Percentiles rank a stretch among this genome's conserved stretches.
Evolutionary conservation across 2,329 filamentous ascomycete species (phyloP).

Genomic region (Parafenestella ontariensis): DNA sequence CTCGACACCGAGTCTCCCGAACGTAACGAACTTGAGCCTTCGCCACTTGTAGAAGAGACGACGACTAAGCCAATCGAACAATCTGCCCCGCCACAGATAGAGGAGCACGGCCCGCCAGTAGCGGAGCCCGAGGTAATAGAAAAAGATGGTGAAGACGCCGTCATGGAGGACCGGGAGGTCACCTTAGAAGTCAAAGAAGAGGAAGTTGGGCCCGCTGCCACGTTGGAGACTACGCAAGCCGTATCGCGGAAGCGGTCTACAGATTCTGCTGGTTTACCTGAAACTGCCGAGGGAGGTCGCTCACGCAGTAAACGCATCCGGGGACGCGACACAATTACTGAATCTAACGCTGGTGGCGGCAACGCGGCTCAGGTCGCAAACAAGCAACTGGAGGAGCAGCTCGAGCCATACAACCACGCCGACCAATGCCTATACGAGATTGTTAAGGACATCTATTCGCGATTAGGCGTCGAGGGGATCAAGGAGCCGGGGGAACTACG

Average conservation of each 20-base stretch:
- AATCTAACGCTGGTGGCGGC: conserved; percentile 54
- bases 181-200: conserved; percentile 20
- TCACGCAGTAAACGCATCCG: conserved; percentile 67
- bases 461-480: conserved; percentile 57
- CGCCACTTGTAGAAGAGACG: conserved; percentile 8
- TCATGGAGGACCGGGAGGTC: conserved; percentile 29
- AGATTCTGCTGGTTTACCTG: conserved; percentile 65
- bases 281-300: conserved; percentile 63
- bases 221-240: conserved; percentile 45
- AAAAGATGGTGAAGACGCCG: conserved; percentile 22
- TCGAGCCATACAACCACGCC: conserved; percentile 61
- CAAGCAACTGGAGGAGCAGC: conserved; percentile 62
- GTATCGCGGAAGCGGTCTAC: conserved; percentile 66
- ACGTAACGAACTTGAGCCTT: conserved; percentile 9
- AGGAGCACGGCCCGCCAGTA: conserved; percentile 1
- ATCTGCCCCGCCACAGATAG: conserved; percentile 4
- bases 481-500: conserved; percentile 51
- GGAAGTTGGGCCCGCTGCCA: conserved; percentile 16
- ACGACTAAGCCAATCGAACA: conserved; percentile 10
- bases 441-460: conserved; percentile 59
- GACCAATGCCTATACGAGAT: conserved; percentile 66
- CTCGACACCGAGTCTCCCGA: conserved; percentile 30
- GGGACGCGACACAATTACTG: conserved; percentile 64
- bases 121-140: not conserved
- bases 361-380: conserved; percentile 59